Evolutionary conservation across 169 alveolate species (phyloP).

Genomic region (Cryptosporidium ubiquitum): DNA sequence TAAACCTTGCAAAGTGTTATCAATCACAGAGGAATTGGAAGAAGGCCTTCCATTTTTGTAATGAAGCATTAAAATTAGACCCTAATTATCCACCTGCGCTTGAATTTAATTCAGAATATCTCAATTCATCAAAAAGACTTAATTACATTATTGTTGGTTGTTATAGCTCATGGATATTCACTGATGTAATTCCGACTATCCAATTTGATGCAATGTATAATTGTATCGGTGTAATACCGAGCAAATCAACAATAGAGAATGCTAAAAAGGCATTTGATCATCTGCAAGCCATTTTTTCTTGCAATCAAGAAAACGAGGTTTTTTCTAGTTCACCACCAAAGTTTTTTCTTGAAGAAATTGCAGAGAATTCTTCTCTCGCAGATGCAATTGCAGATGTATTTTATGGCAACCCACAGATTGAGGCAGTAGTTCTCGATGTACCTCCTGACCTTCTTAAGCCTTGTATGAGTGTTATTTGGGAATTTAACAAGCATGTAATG

Average conservation of each 20-base stretch:
- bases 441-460: constrained; percentile 20
- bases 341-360: constrained; percentile 11
- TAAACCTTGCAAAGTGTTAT: constrained; percentile 66
- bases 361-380: background rate
- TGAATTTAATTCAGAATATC: constrained; percentile 60
- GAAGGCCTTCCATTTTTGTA: constrained; percentile 37
- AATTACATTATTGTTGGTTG: constrained; percentile 50
- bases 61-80: constrained; percentile 59
- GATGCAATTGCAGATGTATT: constrained; percentile 26
- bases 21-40: constrained; percentile 66
- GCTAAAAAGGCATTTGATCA: constrained; percentile 41
- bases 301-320: constrained; percentile 39
- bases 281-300: background rate
- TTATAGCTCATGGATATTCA: constrained; percentile 55
- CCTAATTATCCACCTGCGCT: constrained; percentile 45
- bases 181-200: constrained; percentile 58
- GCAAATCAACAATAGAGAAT: constrained; percentile 20
- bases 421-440: constrained; percentile 58
- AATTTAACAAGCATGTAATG: constrained; percentile 63
- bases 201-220: constrained; percentile 74
- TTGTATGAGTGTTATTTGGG: constrained; percentile 49
- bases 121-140: constrained; percentile 45
- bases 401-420: constrained; percentile 22
- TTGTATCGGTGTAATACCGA: constrained; percentile 61
- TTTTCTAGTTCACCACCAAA: constrained; percentile 34